Evolutionary conservation across 225 moss, liverwort and hornwort species (phyloP).

Genomic region (Sphagnum contortum): DNA sequence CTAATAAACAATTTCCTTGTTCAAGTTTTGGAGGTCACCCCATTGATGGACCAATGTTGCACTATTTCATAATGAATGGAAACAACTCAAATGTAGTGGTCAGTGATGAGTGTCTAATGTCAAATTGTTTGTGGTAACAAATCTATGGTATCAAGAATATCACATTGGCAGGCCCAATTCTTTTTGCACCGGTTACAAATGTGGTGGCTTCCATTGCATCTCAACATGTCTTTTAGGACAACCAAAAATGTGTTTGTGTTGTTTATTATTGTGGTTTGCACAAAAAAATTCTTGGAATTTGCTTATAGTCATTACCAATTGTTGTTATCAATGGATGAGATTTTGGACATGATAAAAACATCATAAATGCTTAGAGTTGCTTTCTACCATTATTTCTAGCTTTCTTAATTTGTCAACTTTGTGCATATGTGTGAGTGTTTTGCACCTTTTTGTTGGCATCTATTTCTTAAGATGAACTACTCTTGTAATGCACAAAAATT

Average conservation of each 20-base stretch:
- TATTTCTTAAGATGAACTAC: too few relatives aligned
- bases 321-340: too few relatives aligned
- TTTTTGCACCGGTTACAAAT: conserved; percentile 76
- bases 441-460: too few relatives aligned
- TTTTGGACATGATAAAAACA: not conserved
- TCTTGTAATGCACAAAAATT: too few relatives aligned
- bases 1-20: conserved; percentile 64
- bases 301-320: not conserved
- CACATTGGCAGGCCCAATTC: conserved; percentile 80
- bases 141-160: conserved; percentile 51
- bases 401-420: too few relatives aligned
- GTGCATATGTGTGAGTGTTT: too few relatives aligned
- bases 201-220: conserved; percentile 58
- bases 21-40: conserved; percentile 88
- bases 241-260: conserved; percentile 82
- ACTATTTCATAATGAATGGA: conserved; percentile 70
- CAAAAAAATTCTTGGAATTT: not conserved
- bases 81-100: conserved; percentile 39
- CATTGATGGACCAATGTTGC: conserved; percentile 58
- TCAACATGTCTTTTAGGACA: conserved; percentile 25
- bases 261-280: conserved; percentile 59
- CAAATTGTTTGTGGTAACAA: too few relatives aligned
- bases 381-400: too few relatives aligned
- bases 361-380: too few relatives aligned
- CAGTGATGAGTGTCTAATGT: too few relatives aligned